Percentiles rank a stretch among this genome's conserved stretches.
Conservation (phyloP, 2,329 filamentous ascomycete species). For the Aspergillus carbonarius region DNA sequence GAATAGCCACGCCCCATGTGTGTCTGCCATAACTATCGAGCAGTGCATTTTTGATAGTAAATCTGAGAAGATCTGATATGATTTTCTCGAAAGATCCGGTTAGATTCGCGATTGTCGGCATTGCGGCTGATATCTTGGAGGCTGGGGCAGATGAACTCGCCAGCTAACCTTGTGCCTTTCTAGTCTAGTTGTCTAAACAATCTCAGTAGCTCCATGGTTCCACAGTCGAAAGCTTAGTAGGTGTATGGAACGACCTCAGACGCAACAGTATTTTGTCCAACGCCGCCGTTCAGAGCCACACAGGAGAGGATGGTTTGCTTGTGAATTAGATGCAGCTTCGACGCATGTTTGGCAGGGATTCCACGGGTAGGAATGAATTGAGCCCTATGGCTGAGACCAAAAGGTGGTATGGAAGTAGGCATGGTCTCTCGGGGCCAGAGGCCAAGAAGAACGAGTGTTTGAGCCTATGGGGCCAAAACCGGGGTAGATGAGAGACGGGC, state of each 20-base stretch:
- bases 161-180: neutral
- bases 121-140: neutral
- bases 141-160: neutral
- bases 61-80: neutral
- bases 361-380: neutral
- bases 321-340: neutral
- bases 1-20: neutral
- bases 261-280: neutral
- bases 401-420: neutral
- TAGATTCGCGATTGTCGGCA: neutral
- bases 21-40: neutral
- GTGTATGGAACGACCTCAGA: no score
- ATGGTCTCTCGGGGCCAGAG: neutral
- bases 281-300: neutral
- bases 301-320: neutral
- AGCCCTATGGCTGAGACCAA: neutral
- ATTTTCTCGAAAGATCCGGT: neutral
- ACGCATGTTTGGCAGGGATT: neutral
- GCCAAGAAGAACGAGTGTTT: constrained; percentile 5
- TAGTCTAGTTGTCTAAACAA: neutral
- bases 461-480: constrained; percentile 4
- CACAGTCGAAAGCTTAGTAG: neutral
- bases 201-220: neutral
- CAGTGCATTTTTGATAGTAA: neutral
- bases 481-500: neutral